Conservation (phyloP, 2,329 filamentous ascomycete genomes). For the Thermoascus crustaceus region DNA sequence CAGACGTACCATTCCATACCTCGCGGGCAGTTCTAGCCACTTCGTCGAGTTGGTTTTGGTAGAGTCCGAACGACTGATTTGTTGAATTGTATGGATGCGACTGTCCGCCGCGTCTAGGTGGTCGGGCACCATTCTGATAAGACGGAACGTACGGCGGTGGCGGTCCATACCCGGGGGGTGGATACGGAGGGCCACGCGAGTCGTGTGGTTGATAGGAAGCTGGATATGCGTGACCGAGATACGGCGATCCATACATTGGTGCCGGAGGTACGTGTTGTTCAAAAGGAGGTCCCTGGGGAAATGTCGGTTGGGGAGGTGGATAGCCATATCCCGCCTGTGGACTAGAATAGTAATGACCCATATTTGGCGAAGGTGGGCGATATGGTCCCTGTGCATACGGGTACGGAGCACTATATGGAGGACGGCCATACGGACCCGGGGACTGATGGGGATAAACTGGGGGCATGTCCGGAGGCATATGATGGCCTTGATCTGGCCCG, state of each 20-base stretch:
- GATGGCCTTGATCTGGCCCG: constrained; percentile 10
- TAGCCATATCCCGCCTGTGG: constrained; percentile 15
- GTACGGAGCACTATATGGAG: constrained; percentile 25
- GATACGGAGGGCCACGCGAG: constrained; percentile 11
- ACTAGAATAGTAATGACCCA: constrained; percentile 15
- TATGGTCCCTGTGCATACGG: constrained; percentile 19
- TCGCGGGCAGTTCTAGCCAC: constrained; percentile 50
- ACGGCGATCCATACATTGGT: constrained; percentile 16
- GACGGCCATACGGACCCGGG: constrained; percentile 22
- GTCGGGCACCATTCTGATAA: constrained; percentile 6
- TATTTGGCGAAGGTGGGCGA: constrained; percentile 23
- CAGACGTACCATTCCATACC: constrained; percentile 54
- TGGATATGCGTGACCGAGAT: constrained; percentile 14
- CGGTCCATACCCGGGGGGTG: constrained; percentile 10
- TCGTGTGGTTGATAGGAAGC: constrained; percentile 14
- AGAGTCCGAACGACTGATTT: constrained; percentile 34
- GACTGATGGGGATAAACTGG: constrained; percentile 13
- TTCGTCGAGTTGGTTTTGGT: constrained; percentile 43
- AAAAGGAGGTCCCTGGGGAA: constrained; percentile 11
- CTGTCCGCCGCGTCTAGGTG: constrained; percentile 5
- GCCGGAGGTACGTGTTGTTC: constrained; percentile 13
- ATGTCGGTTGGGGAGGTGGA: constrained; percentile 13
- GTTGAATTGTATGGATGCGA: constrained; percentile 11
- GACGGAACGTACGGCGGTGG: constrained; percentile 12
- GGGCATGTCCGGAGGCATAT: constrained; percentile 6